Conservation (phyloP, 2,329 filamentous ascomycete species). For the Pseudogymnoascus sp. region DNA sequence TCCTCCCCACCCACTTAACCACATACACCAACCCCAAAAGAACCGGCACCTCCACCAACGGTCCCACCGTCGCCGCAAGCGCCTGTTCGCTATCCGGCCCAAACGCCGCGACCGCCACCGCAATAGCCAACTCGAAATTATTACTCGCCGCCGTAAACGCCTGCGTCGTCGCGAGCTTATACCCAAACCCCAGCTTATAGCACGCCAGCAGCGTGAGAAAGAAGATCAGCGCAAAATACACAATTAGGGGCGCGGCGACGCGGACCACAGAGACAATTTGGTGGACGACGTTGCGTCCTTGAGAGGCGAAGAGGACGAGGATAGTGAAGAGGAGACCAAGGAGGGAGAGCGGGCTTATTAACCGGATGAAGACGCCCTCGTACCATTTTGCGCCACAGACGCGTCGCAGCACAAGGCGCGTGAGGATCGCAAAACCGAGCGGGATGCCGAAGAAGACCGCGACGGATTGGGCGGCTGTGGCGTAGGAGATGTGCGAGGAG, state of each 20-base stretch:
- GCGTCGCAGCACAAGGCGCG: too few species aligned
- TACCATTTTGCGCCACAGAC: constrained; percentile 53
- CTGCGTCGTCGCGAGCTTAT: constrained; percentile 62
- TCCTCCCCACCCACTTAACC: constrained; percentile 48
- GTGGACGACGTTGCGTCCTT: constrained; percentile 66
- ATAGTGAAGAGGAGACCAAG: constrained; percentile 76
- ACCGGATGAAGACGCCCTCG: constrained; percentile 59
- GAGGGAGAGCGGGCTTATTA: constrained; percentile 17
- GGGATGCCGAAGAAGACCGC: constrained; percentile 58
- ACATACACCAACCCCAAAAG: constrained; percentile 69
- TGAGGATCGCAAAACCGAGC: constrained; percentile 64
- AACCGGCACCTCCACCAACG: constrained; percentile 79
- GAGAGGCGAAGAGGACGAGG: constrained; percentile 73
- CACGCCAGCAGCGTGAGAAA: constrained; percentile 48
- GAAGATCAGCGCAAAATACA: constrained; percentile 76
- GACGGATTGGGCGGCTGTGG: background rate
- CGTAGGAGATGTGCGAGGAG: background rate
- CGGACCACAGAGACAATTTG: constrained; percentile 77
- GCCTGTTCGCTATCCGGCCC: constrained; percentile 72
- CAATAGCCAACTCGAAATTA: constrained; percentile 88
- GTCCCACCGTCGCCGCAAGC: constrained; percentile 73
- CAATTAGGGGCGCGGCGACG: constrained; percentile 69
- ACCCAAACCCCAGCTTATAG: constrained; percentile 61
- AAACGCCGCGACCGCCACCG: constrained; percentile 71
- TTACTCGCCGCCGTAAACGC: constrained; percentile 87